phyloP scores from a whole-genome alignment of 108 stramenopile species.

The Nitzschia inconspicua region DNA sequence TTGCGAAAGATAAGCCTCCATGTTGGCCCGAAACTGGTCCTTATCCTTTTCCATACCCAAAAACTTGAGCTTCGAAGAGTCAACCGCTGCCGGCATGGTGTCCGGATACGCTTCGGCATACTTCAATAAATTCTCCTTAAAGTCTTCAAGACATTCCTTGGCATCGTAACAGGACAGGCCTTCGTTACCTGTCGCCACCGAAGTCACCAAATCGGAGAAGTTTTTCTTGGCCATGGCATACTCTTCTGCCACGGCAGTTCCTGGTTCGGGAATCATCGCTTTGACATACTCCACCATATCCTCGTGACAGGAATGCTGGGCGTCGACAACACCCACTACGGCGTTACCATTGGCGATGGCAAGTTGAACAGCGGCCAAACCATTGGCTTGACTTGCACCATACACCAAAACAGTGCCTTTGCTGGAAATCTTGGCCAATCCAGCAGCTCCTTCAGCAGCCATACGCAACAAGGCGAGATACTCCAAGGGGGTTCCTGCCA shows the following conservation, averaged over 20 bases:
- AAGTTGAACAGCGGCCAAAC: slow-evolving; percentile 66
- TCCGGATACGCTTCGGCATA: slow-evolving; percentile 65
- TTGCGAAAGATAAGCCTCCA: slow-evolving; percentile 74
- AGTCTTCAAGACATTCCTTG: slow-evolving; percentile 57
- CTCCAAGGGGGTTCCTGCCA: slow-evolving; percentile 66
- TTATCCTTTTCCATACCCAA: slow-evolving; percentile 81
- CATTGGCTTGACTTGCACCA: slow-evolving; percentile 73
- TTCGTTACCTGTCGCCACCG: slow-evolving; percentile 57
- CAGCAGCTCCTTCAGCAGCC: slow-evolving; percentile 84
- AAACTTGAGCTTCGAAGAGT: slow-evolving; percentile 57
- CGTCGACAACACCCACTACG: slow-evolving; percentile 78
- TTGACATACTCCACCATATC: slow-evolving; percentile 76
- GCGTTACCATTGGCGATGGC: slow-evolving; percentile 51
- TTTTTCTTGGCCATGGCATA: slow-evolving; percentile 74
- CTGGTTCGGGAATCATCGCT: slow-evolving; percentile 71
- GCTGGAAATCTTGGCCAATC: slow-evolving; percentile 42
- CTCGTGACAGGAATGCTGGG: slow-evolving; percentile 70
- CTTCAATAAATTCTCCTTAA: slow-evolving; percentile 67
- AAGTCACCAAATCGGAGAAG: slow-evolving; percentile 66
- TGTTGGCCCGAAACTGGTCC: slow-evolving; percentile 66
- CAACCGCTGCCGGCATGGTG: slow-evolving; percentile 72
- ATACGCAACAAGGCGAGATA: slow-evolving; percentile 77
- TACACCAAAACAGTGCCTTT: slow-evolving; percentile 72
- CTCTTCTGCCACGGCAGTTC: slow-evolving; percentile 76
- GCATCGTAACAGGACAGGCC: slow-evolving; percentile 28